A percentile compares a stretch with the other conserved stretches of the same genome.
phyloP scores from a whole-genome alignment of 441 rosid species.

The Syzygium malaccense region DNA sequence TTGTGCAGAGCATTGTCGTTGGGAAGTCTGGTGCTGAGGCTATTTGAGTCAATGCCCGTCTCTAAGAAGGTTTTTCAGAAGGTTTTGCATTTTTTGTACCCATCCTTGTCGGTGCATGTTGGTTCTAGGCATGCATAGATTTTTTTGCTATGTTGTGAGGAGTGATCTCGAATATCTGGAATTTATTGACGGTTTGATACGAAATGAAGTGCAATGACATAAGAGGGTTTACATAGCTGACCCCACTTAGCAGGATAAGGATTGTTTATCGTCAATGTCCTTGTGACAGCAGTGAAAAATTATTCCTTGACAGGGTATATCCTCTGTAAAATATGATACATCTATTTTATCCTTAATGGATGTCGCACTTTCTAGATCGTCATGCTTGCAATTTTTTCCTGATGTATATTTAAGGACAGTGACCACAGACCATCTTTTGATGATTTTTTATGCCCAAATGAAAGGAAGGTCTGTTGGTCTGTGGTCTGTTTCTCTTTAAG shows the following conservation, averaged over 20 bases:
- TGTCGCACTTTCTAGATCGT: neutral
- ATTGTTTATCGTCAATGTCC: neutral
- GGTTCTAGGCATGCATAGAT: neutral
- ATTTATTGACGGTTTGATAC: neutral
- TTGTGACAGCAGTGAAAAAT: neutral
- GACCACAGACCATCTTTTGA: neutral
- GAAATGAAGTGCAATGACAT: neutral
- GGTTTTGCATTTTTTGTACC: neutral
- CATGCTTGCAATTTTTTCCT: neutral
- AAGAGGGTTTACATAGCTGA: neutral
- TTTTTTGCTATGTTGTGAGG: neutral
- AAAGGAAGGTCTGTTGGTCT: neutral
- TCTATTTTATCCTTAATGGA: neutral
- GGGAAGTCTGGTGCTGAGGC: constrained; percentile 2
- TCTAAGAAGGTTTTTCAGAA: constrained; percentile 24
- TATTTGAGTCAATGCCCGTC: constrained; percentile 22
- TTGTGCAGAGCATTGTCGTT: neutral
- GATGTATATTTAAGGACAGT: neutral
- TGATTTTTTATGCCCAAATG: neutral
- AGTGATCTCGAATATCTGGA: neutral
- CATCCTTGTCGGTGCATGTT: neutral
- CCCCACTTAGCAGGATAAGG: neutral
- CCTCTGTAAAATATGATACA: neutral
- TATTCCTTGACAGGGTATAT: neutral
- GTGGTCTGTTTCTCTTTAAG: neutral